Evolutionary conservation across 257 asterid genomes (phyloP).

Genomic region (Solanum chaucha): DNA sequence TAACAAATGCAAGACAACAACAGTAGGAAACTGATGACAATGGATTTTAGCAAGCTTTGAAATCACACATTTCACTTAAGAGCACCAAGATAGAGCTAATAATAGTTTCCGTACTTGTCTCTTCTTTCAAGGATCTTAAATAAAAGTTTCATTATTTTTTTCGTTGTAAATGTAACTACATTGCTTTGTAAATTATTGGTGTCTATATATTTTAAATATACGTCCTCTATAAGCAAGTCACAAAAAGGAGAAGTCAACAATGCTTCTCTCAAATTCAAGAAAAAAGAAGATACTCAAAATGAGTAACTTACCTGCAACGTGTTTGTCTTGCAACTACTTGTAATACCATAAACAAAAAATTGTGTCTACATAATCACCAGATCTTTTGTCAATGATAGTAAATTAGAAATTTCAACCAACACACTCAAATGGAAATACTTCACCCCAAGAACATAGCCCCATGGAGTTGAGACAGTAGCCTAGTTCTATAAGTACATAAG

Average conservation of each 20-base stretch:
- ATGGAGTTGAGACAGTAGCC: background rate
- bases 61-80: too few species aligned
- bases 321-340: slow-evolving; percentile 88
- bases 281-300: slow-evolving; percentile 1
- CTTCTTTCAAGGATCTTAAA: too few species aligned
- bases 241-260: background rate
- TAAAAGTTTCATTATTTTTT: too few species aligned
- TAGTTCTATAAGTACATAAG: background rate
- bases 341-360: slow-evolving; percentile 98
- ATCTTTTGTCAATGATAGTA: slow-evolving; percentile 1
- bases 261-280: background rate
- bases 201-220: too few species aligned
- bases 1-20: too few species aligned
- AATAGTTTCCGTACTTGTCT: too few species aligned
- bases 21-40: too few species aligned
- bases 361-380: slow-evolving; percentile 54
- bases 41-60: too few species aligned
- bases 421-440: background rate
- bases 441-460: background rate
- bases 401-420: background rate
- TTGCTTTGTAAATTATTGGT: too few species aligned
- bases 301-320: slow-evolving; percentile 83
- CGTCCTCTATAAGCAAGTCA: too few species aligned
- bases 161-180: too few species aligned
- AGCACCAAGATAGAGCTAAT: too few species aligned